phyloP scores from a whole-genome alignment of 1,284 basidiomycete species.

The Schizophyllum amplum region DNA sequence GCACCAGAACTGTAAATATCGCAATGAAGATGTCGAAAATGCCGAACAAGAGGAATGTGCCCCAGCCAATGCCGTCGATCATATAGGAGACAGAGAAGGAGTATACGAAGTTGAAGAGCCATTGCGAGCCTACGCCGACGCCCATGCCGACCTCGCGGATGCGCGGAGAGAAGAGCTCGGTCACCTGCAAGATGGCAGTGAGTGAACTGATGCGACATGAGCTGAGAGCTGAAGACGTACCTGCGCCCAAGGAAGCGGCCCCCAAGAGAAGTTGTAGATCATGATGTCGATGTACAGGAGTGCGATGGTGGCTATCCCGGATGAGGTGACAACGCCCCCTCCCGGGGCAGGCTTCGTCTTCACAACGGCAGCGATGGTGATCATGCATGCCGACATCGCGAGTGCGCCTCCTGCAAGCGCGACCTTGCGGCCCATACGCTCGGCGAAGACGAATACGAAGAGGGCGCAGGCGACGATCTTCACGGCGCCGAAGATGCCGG shows the following conservation, averaged over 20 bases:
- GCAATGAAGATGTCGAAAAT: constrained; percentile 7
- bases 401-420: constrained; percentile 6
- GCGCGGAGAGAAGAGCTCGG: background rate
- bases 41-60: constrained; percentile 9
- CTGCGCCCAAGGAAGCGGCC: constrained; percentile 7
- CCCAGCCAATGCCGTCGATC: constrained; percentile 6
- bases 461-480: constrained; percentile 8
- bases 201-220: constrained; percentile 1
- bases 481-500: constrained; percentile 9
- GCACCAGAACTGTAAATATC: constrained; percentile 5
- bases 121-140: constrained; percentile 9
- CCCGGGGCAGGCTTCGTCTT: constrained; percentile 2
- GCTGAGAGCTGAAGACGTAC: constrained; percentile 5
- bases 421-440: constrained; percentile 6
- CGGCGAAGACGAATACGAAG: constrained; percentile 8
- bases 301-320: constrained; percentile 5
- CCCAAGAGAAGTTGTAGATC: constrained; percentile 11
- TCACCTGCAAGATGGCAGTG: background rate
- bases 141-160: background rate
- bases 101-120: constrained; percentile 10
- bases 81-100: constrained; percentile 9
- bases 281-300: constrained; percentile 8
- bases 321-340: constrained; percentile 4
- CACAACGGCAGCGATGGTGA: constrained; percentile 6
- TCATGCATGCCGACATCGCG: constrained; percentile 8